Conservation (phyloP, 805 yeast genomes). For the Pichia paraexigua region DNA sequence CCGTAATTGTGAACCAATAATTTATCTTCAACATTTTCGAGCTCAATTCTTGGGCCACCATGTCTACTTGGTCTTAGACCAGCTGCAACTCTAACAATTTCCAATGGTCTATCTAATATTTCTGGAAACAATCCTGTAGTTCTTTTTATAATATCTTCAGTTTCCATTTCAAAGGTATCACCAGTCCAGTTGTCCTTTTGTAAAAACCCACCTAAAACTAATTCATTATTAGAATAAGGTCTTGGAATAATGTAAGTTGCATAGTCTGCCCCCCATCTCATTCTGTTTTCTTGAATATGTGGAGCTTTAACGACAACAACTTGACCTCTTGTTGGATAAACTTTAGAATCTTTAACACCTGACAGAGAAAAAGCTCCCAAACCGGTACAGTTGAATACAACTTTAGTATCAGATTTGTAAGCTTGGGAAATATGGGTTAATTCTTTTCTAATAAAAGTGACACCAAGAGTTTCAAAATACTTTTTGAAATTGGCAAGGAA, state of each 20-base stretch:
- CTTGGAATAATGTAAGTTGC: slow-evolving; percentile 70
- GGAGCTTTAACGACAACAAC: slow-evolving; percentile 69
- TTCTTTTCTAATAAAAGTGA: slow-evolving; percentile 39
- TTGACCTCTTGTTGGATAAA: slow-evolving; percentile 76
- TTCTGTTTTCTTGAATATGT: slow-evolving; percentile 48
- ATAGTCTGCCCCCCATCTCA: slow-evolving; percentile 53
- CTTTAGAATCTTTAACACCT: slow-evolving; percentile 54
- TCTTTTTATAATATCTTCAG: slow-evolving; percentile 53
- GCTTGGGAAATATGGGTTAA: slow-evolving; percentile 54
- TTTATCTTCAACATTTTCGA: slow-evolving; percentile 36
- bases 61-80: slow-evolving; percentile 72
- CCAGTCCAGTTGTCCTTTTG: slow-evolving; percentile 57
- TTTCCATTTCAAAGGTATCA: slow-evolving; percentile 49
- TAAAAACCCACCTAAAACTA: slow-evolving; percentile 68
- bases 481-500: slow-evolving; percentile 42
- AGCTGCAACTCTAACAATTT: slow-evolving; percentile 56
- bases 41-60: slow-evolving; percentile 69
- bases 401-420: slow-evolving; percentile 29
- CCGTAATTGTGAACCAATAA: slow-evolving; percentile 65
- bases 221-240: slow-evolving; percentile 56
- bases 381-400: slow-evolving; percentile 73
- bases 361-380: slow-evolving; percentile 55
- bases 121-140: slow-evolving; percentile 46
- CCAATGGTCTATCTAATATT: slow-evolving; percentile 36
- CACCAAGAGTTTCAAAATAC: slow-evolving; percentile 41